phyloP scores from a whole-genome alignment of 2,329 filamentous ascomycete species.

The Zelopaecilomyces penicillatus region DNA sequence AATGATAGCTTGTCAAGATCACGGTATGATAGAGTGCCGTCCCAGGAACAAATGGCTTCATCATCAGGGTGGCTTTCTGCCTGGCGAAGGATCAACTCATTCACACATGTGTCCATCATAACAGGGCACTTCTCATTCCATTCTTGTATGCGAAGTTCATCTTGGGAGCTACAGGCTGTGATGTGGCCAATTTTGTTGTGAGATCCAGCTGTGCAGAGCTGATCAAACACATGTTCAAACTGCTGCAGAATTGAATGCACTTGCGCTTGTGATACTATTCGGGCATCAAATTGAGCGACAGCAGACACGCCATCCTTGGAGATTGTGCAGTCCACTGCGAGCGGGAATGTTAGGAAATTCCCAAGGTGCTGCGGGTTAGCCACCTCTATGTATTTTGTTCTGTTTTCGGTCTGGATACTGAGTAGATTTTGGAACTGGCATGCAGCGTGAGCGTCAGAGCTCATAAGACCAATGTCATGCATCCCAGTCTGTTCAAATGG shows the following conservation, averaged over 20 bases:
- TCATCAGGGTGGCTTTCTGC: background rate
- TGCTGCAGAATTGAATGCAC: background rate
- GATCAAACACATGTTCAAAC: background rate
- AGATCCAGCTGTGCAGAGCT: background rate
- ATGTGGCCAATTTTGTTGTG: background rate
- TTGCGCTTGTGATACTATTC: background rate
- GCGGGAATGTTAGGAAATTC: background rate
- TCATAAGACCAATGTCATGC: constrained; percentile 16
- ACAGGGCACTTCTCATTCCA: background rate
- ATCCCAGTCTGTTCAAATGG: constrained; percentile 18
- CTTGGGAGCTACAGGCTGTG: background rate
- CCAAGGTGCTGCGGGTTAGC: background rate
- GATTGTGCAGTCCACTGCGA: background rate
- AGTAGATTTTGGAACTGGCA: constrained; percentile 13
- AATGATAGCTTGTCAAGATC: background rate
- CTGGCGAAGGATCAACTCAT: background rate
- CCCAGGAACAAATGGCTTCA: background rate
- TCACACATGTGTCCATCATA: background rate
- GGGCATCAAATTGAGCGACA: background rate
- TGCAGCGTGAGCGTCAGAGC: constrained; percentile 1
- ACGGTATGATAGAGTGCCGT: background rate
- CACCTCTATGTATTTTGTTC: background rate
- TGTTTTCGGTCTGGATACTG: constrained; percentile 14
- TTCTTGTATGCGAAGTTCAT: background rate
- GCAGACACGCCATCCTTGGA: background rate